A percentile compares a stretch with the other conserved stretches of the same genome.
Evolutionary conservation across 2,329 filamentous ascomycete genomes (phyloP).

Genomic region (Onygenales sp.): DNA sequence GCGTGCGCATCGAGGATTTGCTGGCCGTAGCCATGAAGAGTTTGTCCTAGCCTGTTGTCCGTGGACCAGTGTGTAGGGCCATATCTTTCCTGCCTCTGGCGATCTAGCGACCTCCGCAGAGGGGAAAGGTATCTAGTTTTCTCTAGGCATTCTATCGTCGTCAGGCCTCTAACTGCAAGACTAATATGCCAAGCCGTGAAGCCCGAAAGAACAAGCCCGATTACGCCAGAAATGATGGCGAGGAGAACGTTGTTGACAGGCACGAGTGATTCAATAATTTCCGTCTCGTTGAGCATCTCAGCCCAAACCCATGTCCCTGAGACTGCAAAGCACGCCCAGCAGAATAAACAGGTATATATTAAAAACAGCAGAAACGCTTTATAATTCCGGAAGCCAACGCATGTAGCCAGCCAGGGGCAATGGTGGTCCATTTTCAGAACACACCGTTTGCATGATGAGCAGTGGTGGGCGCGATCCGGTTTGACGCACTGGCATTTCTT

Average conservation of each 20-base stretch:
- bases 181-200: constrained; percentile 91
- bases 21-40: constrained; percentile 55
- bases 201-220: constrained; percentile 76
- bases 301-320: constrained; percentile 74
- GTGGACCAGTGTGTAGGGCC: constrained; percentile 20
- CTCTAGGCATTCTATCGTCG: constrained; percentile 92
- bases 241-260: constrained; percentile 88
- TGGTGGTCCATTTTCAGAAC: constrained; percentile 99
- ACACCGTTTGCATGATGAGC: constrained; percentile 85
- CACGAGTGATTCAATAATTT: constrained; percentile 66
- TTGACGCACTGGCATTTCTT: constrained; percentile 96
- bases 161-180: constrained; percentile 68
- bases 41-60: constrained; percentile 27
- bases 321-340: constrained; percentile 69
- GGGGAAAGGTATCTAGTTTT: constrained; percentile 90
- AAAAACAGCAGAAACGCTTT: constrained; percentile 92
- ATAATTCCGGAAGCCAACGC: constrained; percentile 88
- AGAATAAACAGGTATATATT: constrained; percentile 79
- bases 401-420: constrained; percentile 95
- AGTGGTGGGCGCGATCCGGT: constrained; percentile 93
- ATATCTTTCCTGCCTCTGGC: constrained; percentile 44
- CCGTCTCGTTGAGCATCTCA: constrained; percentile 63
- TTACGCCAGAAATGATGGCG: constrained; percentile 78
- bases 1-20: constrained; percentile 74
- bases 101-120: constrained; percentile 59